Evolutionary conservation across 2,329 filamentous ascomycete species (phyloP).

Genomic region (Talaromyces sp.): DNA sequence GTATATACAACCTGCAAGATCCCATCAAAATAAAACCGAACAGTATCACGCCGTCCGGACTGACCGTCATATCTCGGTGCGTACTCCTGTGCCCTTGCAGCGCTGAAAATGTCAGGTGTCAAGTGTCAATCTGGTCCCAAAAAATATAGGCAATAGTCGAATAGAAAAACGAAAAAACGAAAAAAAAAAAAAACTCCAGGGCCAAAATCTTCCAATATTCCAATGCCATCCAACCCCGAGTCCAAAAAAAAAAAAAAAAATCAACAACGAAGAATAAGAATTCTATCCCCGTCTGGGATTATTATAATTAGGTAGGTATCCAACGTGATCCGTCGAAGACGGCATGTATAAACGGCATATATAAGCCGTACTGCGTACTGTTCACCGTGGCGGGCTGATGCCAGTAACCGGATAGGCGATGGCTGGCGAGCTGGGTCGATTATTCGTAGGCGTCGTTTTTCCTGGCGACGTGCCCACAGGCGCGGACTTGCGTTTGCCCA

Average conservation of each 20-base stretch:
- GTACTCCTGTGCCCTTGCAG: neutral
- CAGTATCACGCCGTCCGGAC: neutral
- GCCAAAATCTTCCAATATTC: neutral
- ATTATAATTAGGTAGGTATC: neutral
- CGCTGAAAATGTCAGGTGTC: neutral
- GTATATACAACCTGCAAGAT: neutral
- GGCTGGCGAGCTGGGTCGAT: constrained; percentile 26
- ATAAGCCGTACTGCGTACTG: neutral
- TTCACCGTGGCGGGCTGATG: constrained; percentile 29
- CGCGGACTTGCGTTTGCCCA: constrained; percentile 43
- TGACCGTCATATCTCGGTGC: neutral
- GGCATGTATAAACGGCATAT: neutral
- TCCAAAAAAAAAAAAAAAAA: neutral
- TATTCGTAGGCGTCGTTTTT: constrained; percentile 25
- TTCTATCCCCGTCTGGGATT: neutral
- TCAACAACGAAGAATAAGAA: neutral
- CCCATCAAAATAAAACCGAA: neutral
- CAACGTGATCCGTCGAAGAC: neutral
- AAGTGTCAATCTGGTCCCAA: neutral
- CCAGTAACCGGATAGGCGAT: constrained; percentile 17
- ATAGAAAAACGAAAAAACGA: neutral
- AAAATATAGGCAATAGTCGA: neutral
- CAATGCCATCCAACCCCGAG: neutral
- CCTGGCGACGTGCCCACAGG: constrained; percentile 25
- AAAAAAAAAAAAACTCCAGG: neutral